Base-by-base conservation (phyloP, 176 grass and related monocot genomes). In the Carex kokanica region DNA sequence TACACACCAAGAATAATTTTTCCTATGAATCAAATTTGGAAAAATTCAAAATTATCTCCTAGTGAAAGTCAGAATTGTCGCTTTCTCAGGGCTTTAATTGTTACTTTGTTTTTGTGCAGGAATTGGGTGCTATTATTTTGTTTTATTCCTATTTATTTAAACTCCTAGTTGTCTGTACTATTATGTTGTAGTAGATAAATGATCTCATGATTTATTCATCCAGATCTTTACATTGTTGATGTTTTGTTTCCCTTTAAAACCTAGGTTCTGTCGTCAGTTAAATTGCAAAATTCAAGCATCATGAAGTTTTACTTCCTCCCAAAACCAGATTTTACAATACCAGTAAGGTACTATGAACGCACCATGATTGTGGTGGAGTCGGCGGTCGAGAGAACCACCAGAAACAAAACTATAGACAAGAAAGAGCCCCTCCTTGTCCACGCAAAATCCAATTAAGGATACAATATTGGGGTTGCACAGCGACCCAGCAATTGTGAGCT, bases 371-470 rank as follows among this genome's bases (percentile, higher is more conserved):
- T 57, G 40, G 64, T 90, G 85, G 73, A 90, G 84, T 45, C 62
- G 88, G 64, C 65, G 84, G 83, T 90, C 88, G 0, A 90, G 73
- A 83, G 72, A 87, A 54, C 88, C 88, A 51, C 88, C 85, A 47
- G 88, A 87, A 27, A 87, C 88, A 53, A 87, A 90, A 40, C 83
- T 80, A 68, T 90, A 90, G 4, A 90, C 88, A 64, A 90, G 80
- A 79, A 90, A 90, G 47, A 90, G 85, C 16, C 88, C 88, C 36
- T 80, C 74, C 57, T 87, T 86, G 23, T 87, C 85, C n/a, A 90
- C 43, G 6, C 88, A 90, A 74, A 84, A 90, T 10, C 88, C 88
- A n/a, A 90, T 78, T 60, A 90, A 65, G 73, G 88, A 72, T 34
- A 87, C 88, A 32, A 90, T 86, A 16, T 84, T 79, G 53, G 73